Evolutionary conservation across 306 rosid genomes (phyloP).

Genomic region (Vigna nakashimae): DNA sequence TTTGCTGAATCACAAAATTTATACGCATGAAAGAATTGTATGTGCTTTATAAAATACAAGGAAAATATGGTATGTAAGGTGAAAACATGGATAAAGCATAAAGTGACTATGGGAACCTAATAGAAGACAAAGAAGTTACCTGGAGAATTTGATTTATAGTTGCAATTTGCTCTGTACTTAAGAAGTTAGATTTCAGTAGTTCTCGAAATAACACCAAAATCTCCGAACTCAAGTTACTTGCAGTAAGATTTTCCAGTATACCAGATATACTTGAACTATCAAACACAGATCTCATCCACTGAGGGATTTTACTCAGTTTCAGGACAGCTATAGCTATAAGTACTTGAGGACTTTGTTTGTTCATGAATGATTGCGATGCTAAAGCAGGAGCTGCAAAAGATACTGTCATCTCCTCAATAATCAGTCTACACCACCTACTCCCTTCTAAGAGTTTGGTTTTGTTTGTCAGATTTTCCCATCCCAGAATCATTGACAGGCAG

Average conservation of each 20-base stretch:
- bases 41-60: slow-evolving; percentile 5
- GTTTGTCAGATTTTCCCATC: slow-evolving; percentile 59
- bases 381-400: slow-evolving; percentile 74
- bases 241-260: slow-evolving; percentile 63
- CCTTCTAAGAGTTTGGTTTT: slow-evolving; percentile 51
- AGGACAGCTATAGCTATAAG: slow-evolving; percentile 65
- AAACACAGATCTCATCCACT: slow-evolving; percentile 76
- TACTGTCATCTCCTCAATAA: slow-evolving; percentile 79
- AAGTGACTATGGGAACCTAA: not conserved
- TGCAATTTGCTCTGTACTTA: slow-evolving; percentile 67
- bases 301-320: slow-evolving; percentile 62
- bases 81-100: slow-evolving; percentile 24
- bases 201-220: slow-evolving; percentile 67
- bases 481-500: slow-evolving; percentile 71
- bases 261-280: slow-evolving; percentile 73
- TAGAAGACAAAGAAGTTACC: slow-evolving; percentile 52
- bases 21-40: slow-evolving; percentile 14
- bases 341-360: slow-evolving; percentile 66
- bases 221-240: slow-evolving; percentile 64
- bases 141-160: slow-evolving; percentile 65
- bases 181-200: slow-evolving; percentile 59
- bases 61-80: not conserved
- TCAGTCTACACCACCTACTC: slow-evolving; percentile 76
- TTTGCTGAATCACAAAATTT: not conserved
- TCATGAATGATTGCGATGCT: slow-evolving; percentile 60